Evolutionary conservation across 2,329 filamentous ascomycete genomes (phyloP), one percentile per base, ranked within the genome.

Genomic region (Aspergillus tanneri): DNA sequence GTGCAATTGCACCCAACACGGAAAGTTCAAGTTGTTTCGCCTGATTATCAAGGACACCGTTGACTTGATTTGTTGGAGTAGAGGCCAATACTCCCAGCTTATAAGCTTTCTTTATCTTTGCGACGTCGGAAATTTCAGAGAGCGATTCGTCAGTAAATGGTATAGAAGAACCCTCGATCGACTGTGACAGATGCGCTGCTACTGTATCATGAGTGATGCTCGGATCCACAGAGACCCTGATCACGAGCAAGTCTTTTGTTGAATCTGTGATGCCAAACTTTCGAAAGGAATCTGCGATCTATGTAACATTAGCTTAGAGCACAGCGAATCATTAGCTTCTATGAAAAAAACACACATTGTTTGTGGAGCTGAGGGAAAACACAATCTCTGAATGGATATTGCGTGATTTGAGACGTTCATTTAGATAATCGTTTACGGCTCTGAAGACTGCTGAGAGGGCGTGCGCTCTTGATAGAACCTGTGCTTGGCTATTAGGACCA

Each of bases 231-330:
- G 84, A 79, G 19, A 97, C 77, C 66, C 96, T 97, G 62, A 96
- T 77, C 5, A 88, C 84, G 2, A 96, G 73, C n/a, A 99, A 71
- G 57, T 85, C 71, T 36, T 78, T 84, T 2, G 87, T 93, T 9
- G 77, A 73, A 10, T 88, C 82, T 0, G 81, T 76, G 49, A 97
- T 84, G 39, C 93, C 93, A 63, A 93, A 96, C 45, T 86, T 85
- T 24, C 89, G 86, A 71, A 97, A 97, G 0, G 90, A 86, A 59
- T 96, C 91, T 43, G 90, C 82, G 63, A 99, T 97, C 90, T 95
- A 58, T 24, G 42, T 18, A 16, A 28, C 43, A 46, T 65, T 52
- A 63, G 61, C 25, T 38, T 37, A 10, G 24, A 18, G 16, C 25
- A 39, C 5, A 6, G 19, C 9, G 14, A 38, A 54, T 5, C 30